Percentiles rank a stretch among this genome's conserved stretches.
phyloP scores from a whole-genome alignment of 2,329 filamentous ascomycete genomes.

The Davidsoniella virescens region DNA sequence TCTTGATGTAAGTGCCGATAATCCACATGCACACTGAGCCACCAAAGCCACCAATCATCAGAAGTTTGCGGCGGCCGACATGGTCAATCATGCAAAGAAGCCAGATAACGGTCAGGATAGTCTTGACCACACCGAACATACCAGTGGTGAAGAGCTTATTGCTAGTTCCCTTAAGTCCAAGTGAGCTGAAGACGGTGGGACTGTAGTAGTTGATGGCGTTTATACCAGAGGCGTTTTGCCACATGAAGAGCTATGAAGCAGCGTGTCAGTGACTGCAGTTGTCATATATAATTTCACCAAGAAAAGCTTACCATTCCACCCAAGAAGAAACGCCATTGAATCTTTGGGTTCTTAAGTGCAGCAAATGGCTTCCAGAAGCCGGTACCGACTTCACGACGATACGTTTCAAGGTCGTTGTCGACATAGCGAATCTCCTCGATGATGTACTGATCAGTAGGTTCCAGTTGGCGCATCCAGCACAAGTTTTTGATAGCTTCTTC shows the following conservation, averaged over 20 bases:
- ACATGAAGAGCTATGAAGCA: constrained; percentile 45
- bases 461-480: constrained; percentile 48
- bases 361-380: constrained; percentile 64
- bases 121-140: constrained; percentile 65
- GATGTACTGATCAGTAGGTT: constrained; percentile 44
- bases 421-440: constrained; percentile 57
- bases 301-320: constrained; percentile 33
- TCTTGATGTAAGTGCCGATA: constrained; percentile 26
- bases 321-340: constrained; percentile 57
- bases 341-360: constrained; percentile 35
- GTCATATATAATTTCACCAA: neutral
- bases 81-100: constrained; percentile 49
- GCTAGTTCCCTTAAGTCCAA: constrained; percentile 30
- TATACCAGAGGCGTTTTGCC: constrained; percentile 61
- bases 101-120: constrained; percentile 21
- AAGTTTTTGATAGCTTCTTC: constrained; percentile 42
- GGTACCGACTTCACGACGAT: constrained; percentile 43
- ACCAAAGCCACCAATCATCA: constrained; percentile 51
- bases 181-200: constrained; percentile 47
- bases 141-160: constrained; percentile 45
- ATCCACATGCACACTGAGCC: constrained; percentile 58
- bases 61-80: constrained; percentile 52
- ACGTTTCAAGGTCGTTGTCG: constrained; percentile 51
- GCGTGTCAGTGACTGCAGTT: neutral
- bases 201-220: constrained; percentile 60